phyloP scores from a whole-genome alignment of 352 stramenopile species.

The Phytophthora melonis region DNA sequence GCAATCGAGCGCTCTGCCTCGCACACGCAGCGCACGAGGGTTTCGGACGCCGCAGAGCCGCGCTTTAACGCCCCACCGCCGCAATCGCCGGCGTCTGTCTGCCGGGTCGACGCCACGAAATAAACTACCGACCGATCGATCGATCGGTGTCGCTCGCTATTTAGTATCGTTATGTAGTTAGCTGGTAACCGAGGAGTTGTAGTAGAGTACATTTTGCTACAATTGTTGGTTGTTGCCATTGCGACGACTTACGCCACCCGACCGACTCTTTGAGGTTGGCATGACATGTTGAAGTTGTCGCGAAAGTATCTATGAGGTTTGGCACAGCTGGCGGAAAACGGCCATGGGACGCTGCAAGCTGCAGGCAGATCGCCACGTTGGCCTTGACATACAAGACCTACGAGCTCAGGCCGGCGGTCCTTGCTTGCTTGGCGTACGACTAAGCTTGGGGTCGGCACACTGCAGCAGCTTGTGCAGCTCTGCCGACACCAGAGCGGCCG shows the following conservation, averaged over 20 bases:
- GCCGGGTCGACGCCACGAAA: constrained; percentile 4
- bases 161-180: not conserved
- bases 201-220: constrained; percentile 19
- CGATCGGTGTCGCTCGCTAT: not conserved
- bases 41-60: constrained; percentile 1
- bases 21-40: constrained; percentile 1
- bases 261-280: constrained; percentile 14
- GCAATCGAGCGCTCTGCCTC: not conserved
- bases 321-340: constrained; percentile 34
- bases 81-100: constrained; percentile 18
- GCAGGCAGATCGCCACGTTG: not conserved
- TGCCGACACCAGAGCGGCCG: constrained; percentile 48
- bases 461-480: constrained; percentile 48
- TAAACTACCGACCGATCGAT: constrained; percentile 1
- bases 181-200: not conserved
- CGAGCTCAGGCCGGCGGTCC: not conserved
- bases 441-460: constrained; percentile 23
- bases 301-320: constrained; percentile 41
- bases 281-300: constrained; percentile 36
- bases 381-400: no score
- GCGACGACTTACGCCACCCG: constrained; percentile 4
- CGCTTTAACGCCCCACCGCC: constrained; percentile 19
- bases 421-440: constrained; percentile 27
- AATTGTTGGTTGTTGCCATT: constrained; percentile 5
- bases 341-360: constrained; percentile 9